A percentile compares a stretch with the other conserved stretches of the same genome.
Conservation (phyloP, 176 grass and related monocot species). For the Oropetium thomaeum region DNA sequence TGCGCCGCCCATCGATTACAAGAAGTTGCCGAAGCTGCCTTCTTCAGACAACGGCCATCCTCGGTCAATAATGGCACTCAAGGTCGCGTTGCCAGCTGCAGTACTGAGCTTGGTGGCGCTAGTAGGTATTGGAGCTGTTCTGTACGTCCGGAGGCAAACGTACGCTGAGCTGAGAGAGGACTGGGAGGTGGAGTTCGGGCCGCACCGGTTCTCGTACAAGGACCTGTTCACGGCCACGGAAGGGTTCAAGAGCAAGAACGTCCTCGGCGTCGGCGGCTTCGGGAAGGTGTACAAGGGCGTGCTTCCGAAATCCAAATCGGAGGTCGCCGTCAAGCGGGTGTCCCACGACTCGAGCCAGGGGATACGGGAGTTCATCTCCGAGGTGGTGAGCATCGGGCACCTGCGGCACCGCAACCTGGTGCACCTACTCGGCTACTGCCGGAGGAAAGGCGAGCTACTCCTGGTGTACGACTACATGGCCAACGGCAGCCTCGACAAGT, state of each 20-base stretch:
- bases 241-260: background rate
- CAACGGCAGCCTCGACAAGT: background rate
- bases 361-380: conserved; percentile 2
- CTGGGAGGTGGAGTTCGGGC: conserved; percentile 23
- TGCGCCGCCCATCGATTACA: conserved; percentile 22
- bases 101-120: background rate
- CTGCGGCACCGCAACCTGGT: conserved; percentile 25
- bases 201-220: conserved; percentile 16
- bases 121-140: background rate
- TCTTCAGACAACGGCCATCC: background rate
- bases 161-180: conserved; percentile 17
- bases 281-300: conserved; percentile 9
- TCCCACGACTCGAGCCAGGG: conserved; percentile 9
- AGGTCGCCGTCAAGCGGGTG: conserved; percentile 1
- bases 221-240: background rate
- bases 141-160: background rate
- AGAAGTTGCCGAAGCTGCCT: conserved; percentile 38
- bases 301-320: background rate
- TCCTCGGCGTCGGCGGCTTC: background rate
- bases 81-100: background rate
- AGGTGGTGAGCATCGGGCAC: conserved; percentile 1
- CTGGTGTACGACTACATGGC: conserved; percentile 14
- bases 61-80: conserved; percentile 3
- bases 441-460: background rate
- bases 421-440: conserved; percentile 30